Percentiles rank a stretch among this genome's conserved stretches.
Evolutionary conservation across 2,329 filamentous ascomycete genomes (phyloP).

Genomic region (Monilinia fructigena): DNA sequence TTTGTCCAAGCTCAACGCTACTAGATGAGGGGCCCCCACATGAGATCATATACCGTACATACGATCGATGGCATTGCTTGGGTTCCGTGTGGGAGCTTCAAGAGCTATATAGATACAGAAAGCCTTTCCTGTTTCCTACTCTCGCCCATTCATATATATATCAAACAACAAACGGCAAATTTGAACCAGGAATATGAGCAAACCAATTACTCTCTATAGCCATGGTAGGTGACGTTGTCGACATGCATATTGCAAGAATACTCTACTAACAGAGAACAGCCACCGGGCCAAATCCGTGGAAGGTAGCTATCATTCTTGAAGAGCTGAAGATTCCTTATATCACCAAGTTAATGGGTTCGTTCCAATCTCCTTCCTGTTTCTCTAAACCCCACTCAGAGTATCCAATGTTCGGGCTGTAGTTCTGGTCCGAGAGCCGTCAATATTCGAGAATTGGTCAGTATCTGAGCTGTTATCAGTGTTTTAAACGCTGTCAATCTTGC

Average conservation of each 20-base stretch:
- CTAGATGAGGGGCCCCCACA: not conserved
- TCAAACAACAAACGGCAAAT: not conserved
- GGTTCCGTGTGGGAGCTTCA: not conserved
- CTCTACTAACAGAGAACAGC: not conserved
- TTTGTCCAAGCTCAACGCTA: not conserved
- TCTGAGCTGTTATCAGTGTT: not conserved
- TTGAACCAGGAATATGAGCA: not conserved
- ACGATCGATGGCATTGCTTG: not conserved
- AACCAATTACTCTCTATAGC: slow-evolving; percentile 13
- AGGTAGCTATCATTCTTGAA: slow-evolving; percentile 46
- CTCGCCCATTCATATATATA: not conserved
- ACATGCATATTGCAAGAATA: not conserved
- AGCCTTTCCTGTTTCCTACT: not conserved
- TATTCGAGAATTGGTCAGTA: no score
- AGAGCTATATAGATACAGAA: not conserved
- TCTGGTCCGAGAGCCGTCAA: no score
- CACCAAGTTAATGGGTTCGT: slow-evolving; percentile 9
- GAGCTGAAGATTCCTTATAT: slow-evolving; percentile 47
- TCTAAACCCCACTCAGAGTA: not conserved
- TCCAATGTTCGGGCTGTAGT: no score
- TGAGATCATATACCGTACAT: not conserved
- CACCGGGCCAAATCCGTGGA: not conserved
- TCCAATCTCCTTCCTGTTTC: no score
- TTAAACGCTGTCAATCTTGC: not conserved
- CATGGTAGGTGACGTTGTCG: not conserved